These are phyloP conservation scores for Pythium pyrilobum DNA, from an alignment of 352 stramenopile genomes.

Conservation along the genomic window DNA sequence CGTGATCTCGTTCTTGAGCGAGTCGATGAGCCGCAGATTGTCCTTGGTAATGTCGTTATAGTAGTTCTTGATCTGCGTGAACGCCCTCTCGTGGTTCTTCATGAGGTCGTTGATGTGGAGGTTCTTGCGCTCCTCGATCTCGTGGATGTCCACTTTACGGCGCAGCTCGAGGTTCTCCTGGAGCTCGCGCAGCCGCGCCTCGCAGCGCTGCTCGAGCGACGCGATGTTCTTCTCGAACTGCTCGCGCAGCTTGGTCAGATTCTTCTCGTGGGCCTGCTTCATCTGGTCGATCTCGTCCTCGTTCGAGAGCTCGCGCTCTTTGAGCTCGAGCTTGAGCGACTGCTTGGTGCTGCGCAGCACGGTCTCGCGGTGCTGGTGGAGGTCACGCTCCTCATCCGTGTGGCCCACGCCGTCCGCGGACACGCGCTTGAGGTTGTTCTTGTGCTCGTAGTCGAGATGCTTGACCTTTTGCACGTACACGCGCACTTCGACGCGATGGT, in stretches of 20 bases:
- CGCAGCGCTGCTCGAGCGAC: slow-evolving; percentile 66
- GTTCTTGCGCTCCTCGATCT: slow-evolving; percentile 95
- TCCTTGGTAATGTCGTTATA: slow-evolving; percentile 96
- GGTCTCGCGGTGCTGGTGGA: slow-evolving; percentile 56
- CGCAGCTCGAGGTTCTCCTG: slow-evolving; percentile 87
- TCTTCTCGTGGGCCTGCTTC: slow-evolving; percentile 91
- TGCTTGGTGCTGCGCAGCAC: slow-evolving; percentile 72
- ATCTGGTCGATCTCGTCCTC: slow-evolving; percentile 86
- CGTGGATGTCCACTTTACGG: slow-evolving; percentile 90
- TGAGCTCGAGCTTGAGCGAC: slow-evolving; percentile 72
- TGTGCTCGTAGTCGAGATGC: slow-evolving; percentile 93
- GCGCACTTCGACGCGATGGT: slow-evolving; percentile 90
- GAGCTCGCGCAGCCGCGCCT: slow-evolving; percentile 61
- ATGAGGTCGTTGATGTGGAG: slow-evolving; percentile 95
- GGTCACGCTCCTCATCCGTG: slow-evolving; percentile 71
- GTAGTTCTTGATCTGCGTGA: slow-evolving; percentile 94
- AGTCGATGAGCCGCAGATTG: slow-evolving; percentile 91
- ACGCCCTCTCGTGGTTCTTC: slow-evolving; percentile 91
- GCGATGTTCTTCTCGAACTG: slow-evolving; percentile 88
- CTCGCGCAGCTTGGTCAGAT: slow-evolving; percentile 87
- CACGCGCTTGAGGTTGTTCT: slow-evolving; percentile 90
- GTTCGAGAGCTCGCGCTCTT: slow-evolving; percentile 82
- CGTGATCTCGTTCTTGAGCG: slow-evolving; percentile 89
- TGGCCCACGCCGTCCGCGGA: slow-evolving; percentile 54
- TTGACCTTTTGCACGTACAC: slow-evolving; percentile 96